Base-by-base conservation (phyloP, 2,329 filamentous ascomycete species). In the Myriangium duriaei region DNA sequence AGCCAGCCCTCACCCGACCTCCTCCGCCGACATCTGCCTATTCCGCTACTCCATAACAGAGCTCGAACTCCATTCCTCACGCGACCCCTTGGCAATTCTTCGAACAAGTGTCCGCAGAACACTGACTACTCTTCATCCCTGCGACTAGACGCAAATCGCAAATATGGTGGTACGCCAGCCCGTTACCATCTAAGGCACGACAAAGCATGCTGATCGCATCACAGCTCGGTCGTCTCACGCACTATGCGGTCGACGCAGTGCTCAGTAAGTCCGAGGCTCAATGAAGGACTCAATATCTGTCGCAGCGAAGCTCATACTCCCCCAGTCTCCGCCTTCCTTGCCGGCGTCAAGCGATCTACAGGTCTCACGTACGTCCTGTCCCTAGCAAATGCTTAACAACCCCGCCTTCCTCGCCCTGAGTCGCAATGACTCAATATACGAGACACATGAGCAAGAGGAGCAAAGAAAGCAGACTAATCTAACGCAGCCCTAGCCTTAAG, bases 191-290 rank as follows among this genome's bases (percentile, higher is more conserved):
- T n/a, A n/a, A n/a, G n/a, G n/a, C n/a, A n/a, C n/a, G n/a, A n/a
- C n/a, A n/a, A n/a, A n/a, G n/a, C n/a, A n/a, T n/a, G n/a, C n/a
- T n/a, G n/a, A n/a, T n/a, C n/a, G n/a, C 67, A 70, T 69, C 67
- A 65, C 79, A 95, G 88, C 72, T 96, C 64, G 88, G 87, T 69
- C 79, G 81, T 63, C 66, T 96, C 55, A 82, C 83, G 59, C 88
- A 96, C 68, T 94, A 92, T 68, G 84, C 86, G 55, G 88, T 96
- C 61, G 88, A 96, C 65, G 88, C 88, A 47, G 85, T 96, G 50
- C 76, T 96, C 52, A 69, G 84, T 91, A 74, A 52, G 81, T 69
- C 30, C 21, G n/a, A n/a, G n/a, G n/a, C n/a, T n/a, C n/a, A n/a
- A n/a, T 15, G 30, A 29, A 32, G 32, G 32, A 41, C 42, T 28